Base-by-base conservation (phyloP, 2,329 filamentous ascomycete genomes). In the Sporothrix brasiliensis region DNA sequence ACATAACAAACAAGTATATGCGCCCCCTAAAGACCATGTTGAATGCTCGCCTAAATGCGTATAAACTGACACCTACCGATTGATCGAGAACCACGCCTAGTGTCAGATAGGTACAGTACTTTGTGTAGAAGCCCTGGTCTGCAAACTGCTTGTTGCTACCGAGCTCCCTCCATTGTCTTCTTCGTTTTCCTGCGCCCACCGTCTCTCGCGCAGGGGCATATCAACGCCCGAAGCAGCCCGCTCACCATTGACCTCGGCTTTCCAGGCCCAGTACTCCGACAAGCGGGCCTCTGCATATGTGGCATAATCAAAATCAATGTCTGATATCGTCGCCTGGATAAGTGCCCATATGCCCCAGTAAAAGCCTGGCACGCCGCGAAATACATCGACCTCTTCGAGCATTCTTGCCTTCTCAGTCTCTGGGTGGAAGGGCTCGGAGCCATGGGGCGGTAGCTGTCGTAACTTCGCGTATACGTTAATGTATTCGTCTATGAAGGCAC, bases 231-330 rank as follows among this genome's bases (percentile, higher is more conserved):
- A 74, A 2, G 77, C 78, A 27, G 75, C 76, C 61, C 92, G 85
- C 72, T 84, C 87, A 9, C 91, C 91, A 70, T 90, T 87, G 27
- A 83, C 80, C 79, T 94, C 92, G 60, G 86, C 89, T 78, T 94
- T 92, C 93, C 93, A 97, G 4, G 91, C 93, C 87, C 91, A 97
- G 81, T 97, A 98, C 82, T 98, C 95, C 67, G 91, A 90, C 6
- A 99, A 83, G 69, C 95, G 86, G 19, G 91, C 81, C 79, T 97
- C 92, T 13, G 95, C 94, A 79, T 98, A 99, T 10, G 87, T 88
- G 56, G 93, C 92, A 78, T 99, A 99, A 81, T 99, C 94, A 77
- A 99, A 99, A 78, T 97, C 92, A 76, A 99, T 99, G 74, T 94
- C 88, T 13, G 92, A 97, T 74, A 99, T 98, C 69, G 88, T 92